Evolutionary conservation across 306 rosid species (phyloP).

Genomic region (Cyamopsis tetragonoloba): DNA sequence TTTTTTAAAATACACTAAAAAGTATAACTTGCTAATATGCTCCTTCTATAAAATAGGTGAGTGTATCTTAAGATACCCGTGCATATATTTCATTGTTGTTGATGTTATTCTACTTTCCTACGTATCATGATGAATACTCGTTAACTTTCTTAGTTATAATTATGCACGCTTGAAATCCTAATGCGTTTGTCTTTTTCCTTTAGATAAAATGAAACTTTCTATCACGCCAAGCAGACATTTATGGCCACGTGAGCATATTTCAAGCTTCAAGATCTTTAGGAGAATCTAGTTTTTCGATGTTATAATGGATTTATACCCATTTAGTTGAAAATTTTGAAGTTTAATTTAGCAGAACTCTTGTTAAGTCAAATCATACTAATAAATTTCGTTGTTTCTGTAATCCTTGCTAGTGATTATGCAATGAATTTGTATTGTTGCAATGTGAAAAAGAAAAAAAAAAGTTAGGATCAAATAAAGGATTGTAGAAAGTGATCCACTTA

Average conservation of each 20-base stretch:
- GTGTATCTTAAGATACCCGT: no score
- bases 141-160: conserved; percentile 20
- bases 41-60: no score
- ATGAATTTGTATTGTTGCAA: conserved; percentile 7
- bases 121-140: background rate
- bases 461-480: conserved; percentile 23
- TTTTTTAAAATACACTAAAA: no score
- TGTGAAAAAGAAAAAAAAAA: background rate
- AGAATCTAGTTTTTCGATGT: background rate
- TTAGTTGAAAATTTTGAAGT: conserved; percentile 34
- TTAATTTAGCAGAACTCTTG: conserved; percentile 14
- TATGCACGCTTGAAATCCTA: conserved; percentile 1
- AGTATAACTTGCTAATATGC: no score
- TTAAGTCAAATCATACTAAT: conserved; percentile 33
- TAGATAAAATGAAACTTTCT: conserved; percentile 16
- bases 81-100: no score
- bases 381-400: background rate
- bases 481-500: conserved; percentile 35
- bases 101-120: background rate
- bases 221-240: conserved; percentile 18
- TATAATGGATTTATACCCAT: conserved; percentile 42
- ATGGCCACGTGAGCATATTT: conserved; percentile 28
- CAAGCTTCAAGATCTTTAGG: conserved; percentile 12
- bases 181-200: background rate
- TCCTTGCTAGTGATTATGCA: conserved; percentile 1